phyloP scores from a whole-genome alignment of 2,329 filamentous ascomycete species.

The Aspergillus chevalieri region DNA sequence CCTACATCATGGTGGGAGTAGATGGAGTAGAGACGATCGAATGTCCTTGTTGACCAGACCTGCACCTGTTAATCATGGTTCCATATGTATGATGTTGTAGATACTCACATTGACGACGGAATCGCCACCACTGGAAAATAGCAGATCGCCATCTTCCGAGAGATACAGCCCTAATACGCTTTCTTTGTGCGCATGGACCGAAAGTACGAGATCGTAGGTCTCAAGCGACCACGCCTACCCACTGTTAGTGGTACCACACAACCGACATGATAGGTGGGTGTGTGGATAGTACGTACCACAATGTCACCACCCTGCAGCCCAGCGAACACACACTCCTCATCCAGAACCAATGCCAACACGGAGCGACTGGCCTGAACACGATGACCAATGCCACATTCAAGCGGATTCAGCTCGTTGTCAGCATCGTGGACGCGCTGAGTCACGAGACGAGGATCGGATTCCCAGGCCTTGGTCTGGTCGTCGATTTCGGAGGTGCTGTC shows the following conservation, averaged over 20 bases:
- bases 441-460: slow-evolving; percentile 22
- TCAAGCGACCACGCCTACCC: slow-evolving; percentile 73
- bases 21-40: slow-evolving; percentile 76
- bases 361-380: slow-evolving; percentile 38
- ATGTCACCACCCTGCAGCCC: slow-evolving; percentile 93
- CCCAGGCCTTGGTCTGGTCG: slow-evolving; percentile 28
- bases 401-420: slow-evolving; percentile 14
- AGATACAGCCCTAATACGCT: slow-evolving; percentile 82
- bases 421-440: slow-evolving; percentile 14
- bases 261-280: background rate
- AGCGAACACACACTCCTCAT: slow-evolving; percentile 75
- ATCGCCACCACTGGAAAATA: slow-evolving; percentile 91
- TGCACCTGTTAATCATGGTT: slow-evolving; percentile 15
- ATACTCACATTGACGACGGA: slow-evolving; percentile 71
- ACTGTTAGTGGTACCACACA: slow-evolving; percentile 7
- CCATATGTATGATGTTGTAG: too few species aligned
- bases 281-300: slow-evolving; percentile 45
- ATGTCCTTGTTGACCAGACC: slow-evolving; percentile 74
- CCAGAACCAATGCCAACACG: slow-evolving; percentile 70
- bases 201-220: slow-evolving; percentile 73
- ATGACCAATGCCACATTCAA: slow-evolving; percentile 37
- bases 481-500: slow-evolving; percentile 31
- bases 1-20: slow-evolving; percentile 92
- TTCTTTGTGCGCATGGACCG: slow-evolving; percentile 82
- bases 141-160: slow-evolving; percentile 64